phyloP scores from a whole-genome alignment of 2,329 filamentous ascomycete species.

The Nigrograna mackinnonii region DNA sequence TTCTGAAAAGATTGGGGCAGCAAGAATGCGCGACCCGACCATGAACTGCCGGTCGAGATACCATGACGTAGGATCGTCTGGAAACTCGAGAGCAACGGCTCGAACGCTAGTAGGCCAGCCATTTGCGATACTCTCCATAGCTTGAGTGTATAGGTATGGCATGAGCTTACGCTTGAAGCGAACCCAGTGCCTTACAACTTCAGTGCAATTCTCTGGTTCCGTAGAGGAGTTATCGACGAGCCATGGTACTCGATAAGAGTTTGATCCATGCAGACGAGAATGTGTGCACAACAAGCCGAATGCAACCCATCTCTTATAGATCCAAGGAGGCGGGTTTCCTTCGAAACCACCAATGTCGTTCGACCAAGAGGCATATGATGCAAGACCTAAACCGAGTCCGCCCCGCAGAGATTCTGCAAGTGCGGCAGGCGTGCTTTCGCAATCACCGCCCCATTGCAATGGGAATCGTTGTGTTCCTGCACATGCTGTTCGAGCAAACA shows the following conservation, averaged over 20 bases:
- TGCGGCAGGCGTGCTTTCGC: constrained; percentile 72
- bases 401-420: constrained; percentile 73
- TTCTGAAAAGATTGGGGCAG: constrained; percentile 67
- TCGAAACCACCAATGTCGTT: constrained; percentile 75
- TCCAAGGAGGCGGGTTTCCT: constrained; percentile 66
- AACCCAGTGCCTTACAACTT: constrained; percentile 58
- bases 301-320: constrained; percentile 81
- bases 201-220: constrained; percentile 53
- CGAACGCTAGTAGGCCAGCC: constrained; percentile 65
- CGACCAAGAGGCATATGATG: constrained; percentile 70
- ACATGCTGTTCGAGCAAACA: constrained; percentile 70
- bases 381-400: constrained; percentile 65
- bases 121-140: constrained; percentile 52
- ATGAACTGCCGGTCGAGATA: constrained; percentile 73
- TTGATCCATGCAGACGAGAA: constrained; percentile 70
- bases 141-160: constrained; percentile 61
- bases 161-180: constrained; percentile 60
- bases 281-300: constrained; percentile 73
- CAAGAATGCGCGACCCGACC: constrained; percentile 67
- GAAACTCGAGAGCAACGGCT: constrained; percentile 71
- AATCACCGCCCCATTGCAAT: constrained; percentile 70
- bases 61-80: constrained; percentile 70
- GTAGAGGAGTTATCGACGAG: constrained; percentile 66
- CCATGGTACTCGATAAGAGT: constrained; percentile 76
- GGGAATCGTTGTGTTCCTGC: constrained; percentile 73